These are phyloP conservation scores for Scytalidium lignicola DNA, from an alignment of 2,329 filamentous ascomycete species.

Conservation along the genomic window DNA sequence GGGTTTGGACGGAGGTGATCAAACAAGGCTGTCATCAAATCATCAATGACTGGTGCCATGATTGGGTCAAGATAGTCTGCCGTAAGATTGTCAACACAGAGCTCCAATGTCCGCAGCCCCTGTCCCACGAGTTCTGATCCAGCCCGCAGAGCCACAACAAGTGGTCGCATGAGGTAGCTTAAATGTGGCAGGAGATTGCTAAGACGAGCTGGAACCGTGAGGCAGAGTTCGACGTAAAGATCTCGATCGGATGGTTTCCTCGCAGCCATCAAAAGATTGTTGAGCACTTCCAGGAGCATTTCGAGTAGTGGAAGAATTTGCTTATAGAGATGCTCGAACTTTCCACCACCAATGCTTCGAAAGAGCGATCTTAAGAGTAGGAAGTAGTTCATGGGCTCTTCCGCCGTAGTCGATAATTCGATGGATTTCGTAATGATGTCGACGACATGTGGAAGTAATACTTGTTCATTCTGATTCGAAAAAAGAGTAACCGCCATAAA, in stretches of 20 bases:
- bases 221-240: constrained; percentile 91
- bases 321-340: constrained; percentile 98
- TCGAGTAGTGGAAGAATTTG: constrained; percentile 93
- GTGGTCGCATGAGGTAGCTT: constrained; percentile 91
- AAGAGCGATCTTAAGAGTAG: constrained; percentile 88
- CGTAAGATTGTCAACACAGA: constrained; percentile 97
- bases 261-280: constrained; percentile 86
- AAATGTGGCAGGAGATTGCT: constrained; percentile 94
- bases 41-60: constrained; percentile 98
- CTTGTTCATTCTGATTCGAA: constrained; percentile 88
- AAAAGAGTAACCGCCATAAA: constrained; percentile 99
- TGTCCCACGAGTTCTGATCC: constrained; percentile 93
- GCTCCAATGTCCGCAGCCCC: constrained; percentile 84
- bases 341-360: constrained; percentile 90
- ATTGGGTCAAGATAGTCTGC: constrained; percentile 98
- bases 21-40: constrained; percentile 96
- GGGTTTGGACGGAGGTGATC: constrained; percentile 91
- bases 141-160: constrained; percentile 90
- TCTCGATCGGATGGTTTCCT: constrained; percentile 88
- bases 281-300: constrained; percentile 95
- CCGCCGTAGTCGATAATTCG: constrained; percentile 87
- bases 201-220: constrained; percentile 89
- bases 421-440: constrained; percentile 98
- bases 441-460: constrained; percentile 90
- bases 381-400: constrained; percentile 99